phyloP scores from a whole-genome alignment of 805 yeast species.

The Zygosaccharomyces bailii region DNA sequence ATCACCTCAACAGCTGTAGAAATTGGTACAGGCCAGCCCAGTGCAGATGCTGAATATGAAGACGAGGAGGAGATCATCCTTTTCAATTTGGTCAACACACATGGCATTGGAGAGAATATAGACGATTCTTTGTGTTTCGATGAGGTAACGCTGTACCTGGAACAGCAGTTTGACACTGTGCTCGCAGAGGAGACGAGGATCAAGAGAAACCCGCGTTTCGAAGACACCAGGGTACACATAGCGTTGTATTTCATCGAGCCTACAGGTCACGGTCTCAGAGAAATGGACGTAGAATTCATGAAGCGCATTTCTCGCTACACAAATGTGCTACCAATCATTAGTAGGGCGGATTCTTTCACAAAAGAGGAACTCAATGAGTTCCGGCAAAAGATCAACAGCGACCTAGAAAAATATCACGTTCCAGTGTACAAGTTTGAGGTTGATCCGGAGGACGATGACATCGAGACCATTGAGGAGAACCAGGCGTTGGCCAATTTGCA shows the following conservation, averaged over 20 bases:
- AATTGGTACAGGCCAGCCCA: constrained; percentile 23
- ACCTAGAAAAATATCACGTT: constrained; percentile 63
- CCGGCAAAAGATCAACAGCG: constrained; percentile 56
- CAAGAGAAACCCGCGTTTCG: constrained; percentile 77
- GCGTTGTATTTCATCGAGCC: constrained; percentile 71
- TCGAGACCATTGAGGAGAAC: constrained; percentile 67
- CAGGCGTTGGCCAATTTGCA: constrained; percentile 58
- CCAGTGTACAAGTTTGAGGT: constrained; percentile 71
- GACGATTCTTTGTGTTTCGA: constrained; percentile 65
- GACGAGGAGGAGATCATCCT: constrained; percentile 39
- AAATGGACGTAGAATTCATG: constrained; percentile 70
- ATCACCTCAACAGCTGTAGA: constrained; percentile 47
- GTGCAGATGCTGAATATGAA: constrained; percentile 9
- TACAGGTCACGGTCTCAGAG: constrained; percentile 74
- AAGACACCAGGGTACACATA: constrained; percentile 73
- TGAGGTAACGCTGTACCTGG: constrained; percentile 63
- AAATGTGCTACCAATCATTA: constrained; percentile 67
- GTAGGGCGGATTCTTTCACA: constrained; percentile 71
- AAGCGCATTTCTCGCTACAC: constrained; percentile 66
- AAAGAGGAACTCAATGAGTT: constrained; percentile 53
- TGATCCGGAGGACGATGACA: constrained; percentile 71
- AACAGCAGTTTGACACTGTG: constrained; percentile 74
- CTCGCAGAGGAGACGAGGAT: constrained; percentile 85
- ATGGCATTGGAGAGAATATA: constrained; percentile 76
- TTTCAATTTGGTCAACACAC: constrained; percentile 67